Evolutionary conservation across 1,139 yeast species (phyloP), one percentile per base, ranked within the genome.

Genomic region (Candida pseudoviswanathii): DNA sequence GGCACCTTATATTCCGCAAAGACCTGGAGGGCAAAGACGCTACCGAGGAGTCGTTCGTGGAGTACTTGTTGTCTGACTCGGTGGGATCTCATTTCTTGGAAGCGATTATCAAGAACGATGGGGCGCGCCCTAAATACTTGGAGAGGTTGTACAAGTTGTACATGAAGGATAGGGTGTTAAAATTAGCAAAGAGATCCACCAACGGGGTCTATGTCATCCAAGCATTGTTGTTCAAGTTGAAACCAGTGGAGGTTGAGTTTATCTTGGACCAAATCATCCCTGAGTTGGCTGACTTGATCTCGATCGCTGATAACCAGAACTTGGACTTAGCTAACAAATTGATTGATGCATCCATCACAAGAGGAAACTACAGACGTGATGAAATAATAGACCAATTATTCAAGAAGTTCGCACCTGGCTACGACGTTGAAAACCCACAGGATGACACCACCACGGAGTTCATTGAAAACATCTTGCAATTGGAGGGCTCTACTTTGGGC

Each of bases 1-100:
- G 91, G 89, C 83, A 83, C 60, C 65, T 69, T 45, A 64, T 81
- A 6, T 81, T 82, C 64, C 64, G 70, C 50, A 59, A 64, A 48
- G 75, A 73, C 33, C 67, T 68, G 8, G 80, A 73, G 8, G 84
- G 73, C 26, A 78, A 71, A 48, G 85, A 86, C 50, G 57, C 82
- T 0, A 80, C 84, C 51, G 96, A 91, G 64, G 91, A 82, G 55
- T 82, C 94, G 1, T 91, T 87, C 65, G 86, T 91, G 38, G 97
- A 91, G 63, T 88, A 88, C 62, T 74, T 92, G 50, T 70, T 92
- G 46, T 85, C 95, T 5, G 97, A 92, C 62, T 77, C 96, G 0
- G 90, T 91, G 11, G 99, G 98, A 0, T 86, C 96, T 1, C 97
- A 91, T 68, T 91, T 92, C 70, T 73, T 92, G 40, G 92, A 92